These are phyloP conservation scores for Yarrowia sp. DNA, from an alignment of 805 yeast species.

Conservation along the genomic window DNA sequence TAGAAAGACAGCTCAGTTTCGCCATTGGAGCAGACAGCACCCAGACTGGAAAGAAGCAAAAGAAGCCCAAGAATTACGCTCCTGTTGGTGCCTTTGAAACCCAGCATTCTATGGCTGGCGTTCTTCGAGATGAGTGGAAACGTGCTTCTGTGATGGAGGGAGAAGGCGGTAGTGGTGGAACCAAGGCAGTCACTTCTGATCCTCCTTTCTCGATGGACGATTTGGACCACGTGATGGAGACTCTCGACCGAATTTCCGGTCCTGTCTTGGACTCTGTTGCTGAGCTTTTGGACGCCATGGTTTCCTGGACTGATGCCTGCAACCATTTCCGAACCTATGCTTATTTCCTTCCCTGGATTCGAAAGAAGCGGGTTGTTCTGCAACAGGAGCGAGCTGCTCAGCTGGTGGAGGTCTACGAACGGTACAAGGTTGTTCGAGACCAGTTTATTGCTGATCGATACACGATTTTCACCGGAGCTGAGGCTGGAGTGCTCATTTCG, in stretches of 20 bases:
- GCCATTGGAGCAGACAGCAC: neutral
- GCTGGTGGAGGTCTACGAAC: conserved; percentile 23
- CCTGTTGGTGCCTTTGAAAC: conserved; percentile 31
- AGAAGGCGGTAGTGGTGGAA: neutral
- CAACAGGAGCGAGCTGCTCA: conserved; percentile 16
- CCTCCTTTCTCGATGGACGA: neutral
- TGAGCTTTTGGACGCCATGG: conserved; percentile 26
- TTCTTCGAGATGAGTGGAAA: conserved; percentile 10
- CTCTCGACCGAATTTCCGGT: neutral
- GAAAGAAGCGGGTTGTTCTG: conserved; percentile 6
- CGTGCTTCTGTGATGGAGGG: neutral
- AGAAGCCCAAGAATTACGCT: conserved; percentile 28
- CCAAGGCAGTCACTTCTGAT: neutral
- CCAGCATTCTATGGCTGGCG: conserved; percentile 25
- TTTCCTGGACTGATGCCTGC: conserved; percentile 32
- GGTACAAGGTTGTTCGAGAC: conserved; percentile 17
- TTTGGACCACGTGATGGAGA: conserved; percentile 4
- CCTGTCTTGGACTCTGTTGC: conserved; percentile 21
- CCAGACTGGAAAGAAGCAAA: neutral
- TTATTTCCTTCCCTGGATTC: conserved; percentile 25
- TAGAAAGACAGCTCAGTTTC: conserved; percentile 27
- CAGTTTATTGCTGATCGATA: conserved; percentile 8
- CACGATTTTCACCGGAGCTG: conserved; percentile 4
- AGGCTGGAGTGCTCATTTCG: conserved; percentile 7
- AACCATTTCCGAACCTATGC: conserved; percentile 30